Percentiles rank a stretch among this genome's conserved stretches.
These are phyloP conservation scores for Primulina eburnea DNA, from an alignment of 257 asterid genomes.

Conservation along the genomic window DNA sequence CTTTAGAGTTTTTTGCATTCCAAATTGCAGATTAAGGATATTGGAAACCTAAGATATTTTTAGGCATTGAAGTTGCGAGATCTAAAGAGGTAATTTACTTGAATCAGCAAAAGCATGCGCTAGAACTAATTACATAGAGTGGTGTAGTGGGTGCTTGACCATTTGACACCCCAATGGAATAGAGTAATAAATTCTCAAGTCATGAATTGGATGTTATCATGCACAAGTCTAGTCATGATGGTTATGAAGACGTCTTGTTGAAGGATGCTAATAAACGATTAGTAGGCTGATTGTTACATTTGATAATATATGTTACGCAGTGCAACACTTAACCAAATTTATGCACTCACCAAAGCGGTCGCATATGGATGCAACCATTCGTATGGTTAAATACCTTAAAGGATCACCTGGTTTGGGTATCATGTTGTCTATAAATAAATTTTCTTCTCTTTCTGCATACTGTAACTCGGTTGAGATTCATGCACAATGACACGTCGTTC, in stretches of 20 bases:
- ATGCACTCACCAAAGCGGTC: background rate
- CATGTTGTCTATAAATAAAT: background rate
- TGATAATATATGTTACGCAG: background rate
- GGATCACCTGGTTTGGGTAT: background rate
- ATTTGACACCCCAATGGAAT: too few species aligned
- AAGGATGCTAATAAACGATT: background rate
- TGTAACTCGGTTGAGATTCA: background rate
- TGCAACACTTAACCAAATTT: background rate
- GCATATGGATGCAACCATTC: background rate
- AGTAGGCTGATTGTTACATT: background rate
- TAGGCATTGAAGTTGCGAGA: too few species aligned
- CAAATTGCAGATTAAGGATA: too few species aligned
- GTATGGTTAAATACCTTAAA: background rate
- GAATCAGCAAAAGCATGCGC: too few species aligned
- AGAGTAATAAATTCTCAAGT: too few species aligned
- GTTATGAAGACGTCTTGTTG: background rate
- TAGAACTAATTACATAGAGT: too few species aligned
- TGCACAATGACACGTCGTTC: background rate
- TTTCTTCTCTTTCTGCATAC: background rate
- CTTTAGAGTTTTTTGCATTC: too few species aligned
- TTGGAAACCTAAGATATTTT: too few species aligned
- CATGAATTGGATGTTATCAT: too few species aligned
- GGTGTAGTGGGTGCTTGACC: too few species aligned
- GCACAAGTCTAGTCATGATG: too few species aligned
- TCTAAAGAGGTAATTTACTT: too few species aligned